These are phyloP conservation scores for Lyophyllum decastes DNA, from an alignment of 768 basidiomycete genomes.

Conservation along the genomic window DNA sequence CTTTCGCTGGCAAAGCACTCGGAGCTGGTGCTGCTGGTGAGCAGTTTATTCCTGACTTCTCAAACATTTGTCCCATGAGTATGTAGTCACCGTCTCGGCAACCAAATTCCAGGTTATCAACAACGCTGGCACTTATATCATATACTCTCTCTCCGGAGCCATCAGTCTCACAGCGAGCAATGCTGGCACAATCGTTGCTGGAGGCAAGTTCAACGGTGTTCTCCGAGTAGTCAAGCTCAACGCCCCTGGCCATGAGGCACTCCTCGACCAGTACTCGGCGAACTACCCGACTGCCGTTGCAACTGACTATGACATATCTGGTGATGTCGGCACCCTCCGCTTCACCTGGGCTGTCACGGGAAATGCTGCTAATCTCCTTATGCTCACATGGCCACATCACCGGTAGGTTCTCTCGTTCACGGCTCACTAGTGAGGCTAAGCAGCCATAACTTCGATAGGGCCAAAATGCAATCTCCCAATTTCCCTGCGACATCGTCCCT, in stretches of 20 bases:
- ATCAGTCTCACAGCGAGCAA: conserved; percentile 27
- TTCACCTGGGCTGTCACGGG: conserved; percentile 34
- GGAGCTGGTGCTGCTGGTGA: conserved; percentile 19
- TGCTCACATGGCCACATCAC: conserved; percentile 37
- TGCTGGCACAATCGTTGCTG: conserved; percentile 23
- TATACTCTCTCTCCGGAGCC: conserved; percentile 32
- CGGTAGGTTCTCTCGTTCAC: conserved; percentile 18
- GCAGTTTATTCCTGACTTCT: background rate
- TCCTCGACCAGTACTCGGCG: conserved; percentile 30
- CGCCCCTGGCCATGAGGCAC: conserved; percentile 23
- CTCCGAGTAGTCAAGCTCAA: conserved; percentile 30
- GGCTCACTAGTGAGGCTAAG: background rate
- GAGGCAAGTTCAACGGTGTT: conserved; percentile 26
- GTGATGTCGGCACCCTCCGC: conserved; percentile 27
- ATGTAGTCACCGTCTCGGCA: conserved; percentile 23
- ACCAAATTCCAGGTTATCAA: conserved; percentile 31
- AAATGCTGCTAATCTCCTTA: conserved; percentile 28
- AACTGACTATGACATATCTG: conserved; percentile 29
- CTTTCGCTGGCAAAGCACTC: conserved; percentile 27
- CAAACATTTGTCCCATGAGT: background rate
- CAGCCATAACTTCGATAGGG: background rate
- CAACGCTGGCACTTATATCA: conserved; percentile 29
- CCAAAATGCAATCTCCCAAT: conserved; percentile 26
- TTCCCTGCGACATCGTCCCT: conserved; percentile 24
- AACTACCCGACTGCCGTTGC: conserved; percentile 30